Conservation (phyloP, 768 basidiomycete genomes). For the Mycena floridula region DNA sequence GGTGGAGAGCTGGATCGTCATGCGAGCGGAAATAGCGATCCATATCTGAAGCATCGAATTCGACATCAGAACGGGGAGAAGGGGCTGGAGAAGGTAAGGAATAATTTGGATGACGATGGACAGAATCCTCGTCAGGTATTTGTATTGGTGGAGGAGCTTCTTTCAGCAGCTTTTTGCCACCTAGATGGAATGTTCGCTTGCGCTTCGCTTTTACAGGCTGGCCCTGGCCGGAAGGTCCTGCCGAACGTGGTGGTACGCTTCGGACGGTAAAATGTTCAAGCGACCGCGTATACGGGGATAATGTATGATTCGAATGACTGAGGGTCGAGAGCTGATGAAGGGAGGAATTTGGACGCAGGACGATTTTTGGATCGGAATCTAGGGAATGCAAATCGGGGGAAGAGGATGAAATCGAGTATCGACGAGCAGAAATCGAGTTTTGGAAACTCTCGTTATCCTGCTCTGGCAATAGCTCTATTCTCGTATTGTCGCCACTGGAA, state of each 20-base stretch:
- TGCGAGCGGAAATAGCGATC: slow-evolving; percentile 61
- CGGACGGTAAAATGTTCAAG: slow-evolving; percentile 90
- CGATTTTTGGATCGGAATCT: slow-evolving; percentile 47
- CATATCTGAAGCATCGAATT: slow-evolving; percentile 67
- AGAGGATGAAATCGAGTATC: slow-evolving; percentile 13
- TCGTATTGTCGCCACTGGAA: slow-evolving; percentile 39
- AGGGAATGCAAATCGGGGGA: slow-evolving; percentile 13
- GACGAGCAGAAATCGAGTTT: slow-evolving; percentile 14
- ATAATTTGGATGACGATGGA: too few relatives aligned
- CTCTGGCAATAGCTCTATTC: slow-evolving; percentile 17
- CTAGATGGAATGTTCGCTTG: slow-evolving; percentile 66
- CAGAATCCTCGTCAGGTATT: slow-evolving; percentile 6
- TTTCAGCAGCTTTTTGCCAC: slow-evolving; percentile 25
- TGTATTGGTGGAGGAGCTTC: slow-evolving; percentile 3
- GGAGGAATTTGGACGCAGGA: slow-evolving; percentile 63
- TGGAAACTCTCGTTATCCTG: slow-evolving; percentile 25
- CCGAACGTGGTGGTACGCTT: slow-evolving; percentile 66
- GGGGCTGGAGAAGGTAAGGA: slow-evolving; percentile 10
- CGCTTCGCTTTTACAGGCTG: slow-evolving; percentile 67
- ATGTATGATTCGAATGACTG: slow-evolving; percentile 84
- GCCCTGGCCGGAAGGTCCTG: slow-evolving; percentile 32
- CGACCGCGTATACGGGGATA: slow-evolving; percentile 89
- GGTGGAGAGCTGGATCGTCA: slow-evolving; percentile 6
- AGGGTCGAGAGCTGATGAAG: slow-evolving; percentile 85
- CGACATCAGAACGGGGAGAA: slow-evolving; percentile 29